phyloP scores from a whole-genome alignment of 768 basidiomycete genomes.

The Lyophyllum semitale region DNA sequence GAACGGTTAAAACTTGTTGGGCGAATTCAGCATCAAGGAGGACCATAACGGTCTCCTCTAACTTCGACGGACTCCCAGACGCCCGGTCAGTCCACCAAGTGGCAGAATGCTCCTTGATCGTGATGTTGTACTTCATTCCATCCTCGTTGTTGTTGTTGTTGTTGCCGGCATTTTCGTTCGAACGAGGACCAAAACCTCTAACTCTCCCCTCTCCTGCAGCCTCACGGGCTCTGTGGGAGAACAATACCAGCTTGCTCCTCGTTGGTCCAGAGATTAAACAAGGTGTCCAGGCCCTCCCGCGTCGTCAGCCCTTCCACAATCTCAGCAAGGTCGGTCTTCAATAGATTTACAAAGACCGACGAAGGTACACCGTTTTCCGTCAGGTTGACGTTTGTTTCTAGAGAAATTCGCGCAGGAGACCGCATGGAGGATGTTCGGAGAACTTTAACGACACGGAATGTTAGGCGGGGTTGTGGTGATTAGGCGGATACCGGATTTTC shows the following conservation, averaged over 20 bases:
- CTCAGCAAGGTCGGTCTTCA: constrained; percentile 34
- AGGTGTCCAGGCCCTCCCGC: constrained; percentile 46
- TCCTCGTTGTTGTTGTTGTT: constrained; percentile 40
- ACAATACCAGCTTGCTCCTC: constrained; percentile 37
- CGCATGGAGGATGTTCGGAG: constrained; percentile 49
- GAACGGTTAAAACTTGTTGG: constrained; percentile 47
- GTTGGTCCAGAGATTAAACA: constrained; percentile 41
- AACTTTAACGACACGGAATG: constrained; percentile 53
- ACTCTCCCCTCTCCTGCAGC: constrained; percentile 41
- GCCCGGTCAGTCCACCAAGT: constrained; percentile 74
- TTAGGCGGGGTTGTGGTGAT: constrained; percentile 29
- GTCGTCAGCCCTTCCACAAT: constrained; percentile 40
- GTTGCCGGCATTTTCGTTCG: constrained; percentile 40
- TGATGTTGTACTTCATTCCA: constrained; percentile 24
- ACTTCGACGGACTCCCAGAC: constrained; percentile 59
- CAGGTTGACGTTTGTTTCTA: constrained; percentile 64
- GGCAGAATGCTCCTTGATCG: constrained; percentile 41
- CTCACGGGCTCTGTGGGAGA: constrained; percentile 33
- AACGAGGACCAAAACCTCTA: constrained; percentile 41
- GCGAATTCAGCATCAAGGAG: constrained; percentile 62
- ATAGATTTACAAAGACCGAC: constrained; percentile 37
- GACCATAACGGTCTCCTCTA: constrained; percentile 64
- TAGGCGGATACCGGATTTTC: constrained; percentile 44
- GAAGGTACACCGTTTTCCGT: constrained; percentile 62
- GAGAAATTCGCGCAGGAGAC: constrained; percentile 47